These are phyloP conservation scores for Blastobotrys capitulatus DNA, from an alignment of 1,139 yeast genomes.

Conservation along the genomic window DNA sequence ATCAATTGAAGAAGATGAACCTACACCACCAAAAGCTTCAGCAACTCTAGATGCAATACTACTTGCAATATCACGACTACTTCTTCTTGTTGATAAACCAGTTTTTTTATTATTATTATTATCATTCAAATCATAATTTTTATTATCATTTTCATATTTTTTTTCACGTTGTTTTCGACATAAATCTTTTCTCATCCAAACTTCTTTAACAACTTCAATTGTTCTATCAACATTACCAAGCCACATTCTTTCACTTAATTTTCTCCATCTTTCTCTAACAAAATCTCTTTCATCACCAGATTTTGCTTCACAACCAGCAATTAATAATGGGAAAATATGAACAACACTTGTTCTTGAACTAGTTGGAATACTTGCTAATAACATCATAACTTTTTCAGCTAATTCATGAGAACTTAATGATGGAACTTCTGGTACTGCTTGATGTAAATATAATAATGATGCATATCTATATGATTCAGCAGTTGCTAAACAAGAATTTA, in stretches of 20 bases:
- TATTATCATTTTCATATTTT: neutral
- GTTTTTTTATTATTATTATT: neutral
- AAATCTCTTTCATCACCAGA: slow-evolving; percentile 57
- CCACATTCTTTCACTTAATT: slow-evolving; percentile 52
- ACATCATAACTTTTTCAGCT: slow-evolving; percentile 54
- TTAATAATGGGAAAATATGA: slow-evolving; percentile 59
- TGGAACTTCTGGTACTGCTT: slow-evolving; percentile 66
- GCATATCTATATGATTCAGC: slow-evolving; percentile 65
- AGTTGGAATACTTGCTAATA: slow-evolving; percentile 58
- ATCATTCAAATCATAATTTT: neutral
- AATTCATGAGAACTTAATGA: slow-evolving; percentile 48
- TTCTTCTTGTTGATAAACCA: slow-evolving; percentile 3
- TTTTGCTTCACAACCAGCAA: slow-evolving; percentile 61
- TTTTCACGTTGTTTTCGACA: slow-evolving; percentile 16
- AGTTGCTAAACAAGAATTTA: slow-evolving; percentile 56
- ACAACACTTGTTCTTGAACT: slow-evolving; percentile 51
- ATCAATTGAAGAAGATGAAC: neutral
- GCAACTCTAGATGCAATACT: slow-evolving; percentile 11
- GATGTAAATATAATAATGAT: slow-evolving; percentile 54
- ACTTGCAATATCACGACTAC: slow-evolving; percentile 12
- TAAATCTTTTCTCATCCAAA: slow-evolving; percentile 55
- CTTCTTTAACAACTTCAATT: slow-evolving; percentile 63
- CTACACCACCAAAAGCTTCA: slow-evolving; percentile 5
- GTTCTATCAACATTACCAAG: slow-evolving; percentile 63
- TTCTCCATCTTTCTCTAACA: slow-evolving; percentile 55